A percentile compares a stretch with the other conserved stretches of the same genome.
Evolutionary conservation across 2,329 filamentous ascomycete species (phyloP).

Genomic region (Fusarium redolens): DNA sequence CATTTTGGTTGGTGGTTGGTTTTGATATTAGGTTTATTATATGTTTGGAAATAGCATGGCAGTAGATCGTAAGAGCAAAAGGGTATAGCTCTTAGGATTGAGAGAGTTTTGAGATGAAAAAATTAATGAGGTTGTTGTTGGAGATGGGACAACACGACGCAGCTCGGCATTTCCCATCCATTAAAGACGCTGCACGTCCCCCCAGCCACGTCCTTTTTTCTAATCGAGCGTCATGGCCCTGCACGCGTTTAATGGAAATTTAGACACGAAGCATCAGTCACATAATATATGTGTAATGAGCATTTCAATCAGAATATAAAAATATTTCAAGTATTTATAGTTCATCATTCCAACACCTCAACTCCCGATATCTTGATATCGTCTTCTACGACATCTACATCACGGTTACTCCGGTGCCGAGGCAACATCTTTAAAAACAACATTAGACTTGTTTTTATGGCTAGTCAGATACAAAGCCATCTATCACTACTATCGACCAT

Average conservation of each 20-base stretch:
- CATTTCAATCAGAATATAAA: not conserved
- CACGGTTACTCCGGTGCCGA: not conserved
- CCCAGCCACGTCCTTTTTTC: conserved; percentile 32
- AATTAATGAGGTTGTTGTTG: conserved; percentile 10
- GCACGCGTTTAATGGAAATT: conserved; percentile 8
- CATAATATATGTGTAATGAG: not conserved
- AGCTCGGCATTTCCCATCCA: not conserved
- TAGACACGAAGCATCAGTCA: not conserved
- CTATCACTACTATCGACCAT: not conserved
- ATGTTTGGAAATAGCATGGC: conserved; percentile 3
- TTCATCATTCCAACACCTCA: not conserved
- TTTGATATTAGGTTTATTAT: not conserved
- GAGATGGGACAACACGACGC: conserved; percentile 5
- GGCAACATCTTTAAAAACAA: not conserved
- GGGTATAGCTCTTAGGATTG: not conserved
- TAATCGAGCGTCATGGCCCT: conserved; percentile 12
- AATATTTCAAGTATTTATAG: not conserved
- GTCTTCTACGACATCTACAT: not conserved
- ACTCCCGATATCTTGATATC: not conserved
- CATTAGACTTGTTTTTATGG: conserved; percentile 5
- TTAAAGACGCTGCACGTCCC: conserved; percentile 28
- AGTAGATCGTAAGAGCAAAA: not conserved
- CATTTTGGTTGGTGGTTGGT: conserved; percentile 11
- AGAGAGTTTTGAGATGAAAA: not conserved
- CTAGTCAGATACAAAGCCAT: not conserved